Conservation (phyloP, 495 filamentous ascomycete genomes). For the Aspergillus diversus region DNA sequence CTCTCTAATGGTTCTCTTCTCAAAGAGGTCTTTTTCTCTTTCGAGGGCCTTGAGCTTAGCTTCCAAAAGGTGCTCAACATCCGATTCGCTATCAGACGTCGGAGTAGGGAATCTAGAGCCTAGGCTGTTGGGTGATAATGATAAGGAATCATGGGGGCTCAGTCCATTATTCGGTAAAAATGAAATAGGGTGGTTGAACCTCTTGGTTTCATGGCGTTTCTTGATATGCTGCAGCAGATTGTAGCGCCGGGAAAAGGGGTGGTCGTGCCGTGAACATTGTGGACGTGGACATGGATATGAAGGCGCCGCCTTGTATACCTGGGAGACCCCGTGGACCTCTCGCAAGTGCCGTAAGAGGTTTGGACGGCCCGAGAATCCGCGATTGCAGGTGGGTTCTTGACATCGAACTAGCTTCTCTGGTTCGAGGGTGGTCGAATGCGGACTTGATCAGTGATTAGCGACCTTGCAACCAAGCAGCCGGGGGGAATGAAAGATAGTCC, state of each 20-base stretch:
- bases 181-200: background rate
- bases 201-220: background rate
- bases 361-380: background rate
- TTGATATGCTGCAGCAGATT: slow-evolving; percentile 6
- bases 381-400: background rate
- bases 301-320: background rate
- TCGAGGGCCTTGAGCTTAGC: background rate
- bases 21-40: background rate
- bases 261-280: background rate
- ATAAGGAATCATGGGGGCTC: background rate
- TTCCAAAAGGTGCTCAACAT: background rate
- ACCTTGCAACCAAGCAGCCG: background rate
- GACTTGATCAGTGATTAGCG: background rate
- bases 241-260: background rate
- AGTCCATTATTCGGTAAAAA: background rate
- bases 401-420: background rate
- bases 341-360: background rate
- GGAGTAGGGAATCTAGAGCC: background rate
- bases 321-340: slow-evolving; percentile 2
- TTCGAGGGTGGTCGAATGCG: background rate
- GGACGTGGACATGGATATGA: background rate
- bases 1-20: background rate
- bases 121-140: background rate
- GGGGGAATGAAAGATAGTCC: background rate
- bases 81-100: background rate